Conservation (phyloP, 2,329 filamentous ascomycete species). For the Grosmannia penicillata region DNA sequence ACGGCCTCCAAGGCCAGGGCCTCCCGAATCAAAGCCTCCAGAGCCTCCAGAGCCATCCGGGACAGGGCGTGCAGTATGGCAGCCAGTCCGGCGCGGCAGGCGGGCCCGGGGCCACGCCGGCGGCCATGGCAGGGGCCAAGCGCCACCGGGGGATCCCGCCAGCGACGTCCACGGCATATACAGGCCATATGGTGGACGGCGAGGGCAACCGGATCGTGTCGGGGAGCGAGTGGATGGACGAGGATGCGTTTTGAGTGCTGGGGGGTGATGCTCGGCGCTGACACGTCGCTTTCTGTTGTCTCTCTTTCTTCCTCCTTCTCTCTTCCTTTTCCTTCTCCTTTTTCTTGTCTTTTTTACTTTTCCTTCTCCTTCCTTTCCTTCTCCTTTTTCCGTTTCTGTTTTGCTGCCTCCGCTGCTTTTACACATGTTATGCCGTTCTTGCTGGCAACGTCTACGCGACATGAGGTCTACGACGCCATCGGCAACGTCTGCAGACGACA, state of each 20-base stretch:
- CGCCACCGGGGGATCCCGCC: constrained; percentile 38
- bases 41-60: no score
- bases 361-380: not conserved
- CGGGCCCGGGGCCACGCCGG: no score
- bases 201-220: constrained; percentile 49
- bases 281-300: constrained; percentile 2
- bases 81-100: no score
- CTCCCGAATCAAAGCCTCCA: no score
- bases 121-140: constrained; percentile 22
- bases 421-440: no score
- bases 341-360: not conserved
- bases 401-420: not conserved
- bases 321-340: not conserved
- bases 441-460: no score
- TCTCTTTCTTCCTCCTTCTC: not conserved
- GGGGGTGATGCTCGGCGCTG: no score
- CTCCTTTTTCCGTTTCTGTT: constrained; percentile 4
- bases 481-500: no score
- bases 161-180: constrained; percentile 24
- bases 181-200: constrained; percentile 33
- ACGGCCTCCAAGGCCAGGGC: no score
- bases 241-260: constrained; percentile 38
- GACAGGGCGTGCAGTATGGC: no score
- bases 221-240: constrained; percentile 53
- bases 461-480: no score